phyloP scores from a whole-genome alignment of 768 basidiomycete genomes.

The Agaricus subrufescens region DNA sequence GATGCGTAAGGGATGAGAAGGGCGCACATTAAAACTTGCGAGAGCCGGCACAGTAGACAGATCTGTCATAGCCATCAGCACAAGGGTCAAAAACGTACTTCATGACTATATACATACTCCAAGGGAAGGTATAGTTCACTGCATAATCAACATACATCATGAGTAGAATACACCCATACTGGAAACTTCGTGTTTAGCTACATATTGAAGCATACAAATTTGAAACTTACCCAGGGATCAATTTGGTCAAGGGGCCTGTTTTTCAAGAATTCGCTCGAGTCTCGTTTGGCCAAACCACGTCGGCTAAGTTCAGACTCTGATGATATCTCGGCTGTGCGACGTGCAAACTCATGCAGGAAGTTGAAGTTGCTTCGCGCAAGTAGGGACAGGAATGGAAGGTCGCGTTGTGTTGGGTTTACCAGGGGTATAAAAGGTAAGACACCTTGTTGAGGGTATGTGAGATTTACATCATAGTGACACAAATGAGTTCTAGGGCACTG shows the following conservation, averaged over 20 bases:
- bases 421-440: slow-evolving; percentile 41
- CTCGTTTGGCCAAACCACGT: slow-evolving; percentile 20
- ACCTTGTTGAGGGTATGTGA: slow-evolving; percentile 63
- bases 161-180: slow-evolving; percentile 63
- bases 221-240: slow-evolving; percentile 42
- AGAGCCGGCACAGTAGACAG: slow-evolving; percentile 23
- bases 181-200: slow-evolving; percentile 5
- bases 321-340: slow-evolving; percentile 14
- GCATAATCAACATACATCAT: slow-evolving; percentile 71
- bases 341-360: slow-evolving; percentile 16
- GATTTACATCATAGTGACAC: slow-evolving; percentile 62
- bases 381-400: slow-evolving; percentile 26
- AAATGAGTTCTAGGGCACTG: slow-evolving; percentile 40
- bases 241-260: slow-evolving; percentile 50
- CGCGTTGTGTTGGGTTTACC: slow-evolving; percentile 27
- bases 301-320: slow-evolving; percentile 12
- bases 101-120: slow-evolving; percentile 33
- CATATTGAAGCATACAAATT: not conserved
- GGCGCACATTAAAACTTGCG: slow-evolving; percentile 33
- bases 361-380: slow-evolving; percentile 16
- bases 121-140: slow-evolving; percentile 65
- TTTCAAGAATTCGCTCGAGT: slow-evolving; percentile 32
- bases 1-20: not conserved
- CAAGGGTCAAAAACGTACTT: not conserved
- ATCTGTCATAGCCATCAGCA: slow-evolving; percentile 11